Evolutionary conservation across 331 rosid species (phyloP).

Genomic region (Pyrus hybrid): DNA sequence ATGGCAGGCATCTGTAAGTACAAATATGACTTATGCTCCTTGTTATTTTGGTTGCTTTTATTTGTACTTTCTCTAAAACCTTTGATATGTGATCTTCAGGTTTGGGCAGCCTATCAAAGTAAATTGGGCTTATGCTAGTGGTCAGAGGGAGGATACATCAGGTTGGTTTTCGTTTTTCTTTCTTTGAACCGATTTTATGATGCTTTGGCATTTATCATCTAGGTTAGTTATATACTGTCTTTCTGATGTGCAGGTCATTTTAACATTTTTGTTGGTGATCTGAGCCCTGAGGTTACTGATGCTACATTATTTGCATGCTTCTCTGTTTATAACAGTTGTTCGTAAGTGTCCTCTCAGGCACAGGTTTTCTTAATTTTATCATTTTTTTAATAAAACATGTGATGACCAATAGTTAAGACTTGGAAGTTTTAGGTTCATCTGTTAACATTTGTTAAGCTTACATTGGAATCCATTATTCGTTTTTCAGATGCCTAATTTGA

Average conservation of each 20-base stretch:
- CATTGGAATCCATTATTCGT: not conserved
- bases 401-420: not conserved
- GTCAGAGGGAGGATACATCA: slow-evolving; percentile 99
- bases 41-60: not conserved
- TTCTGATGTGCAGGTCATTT: slow-evolving; percentile 61
- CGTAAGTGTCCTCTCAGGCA: slow-evolving; percentile 57
- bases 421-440: not conserved
- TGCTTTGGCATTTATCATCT: not conserved
- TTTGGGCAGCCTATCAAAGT: slow-evolving; percentile 99
- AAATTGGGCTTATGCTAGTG: slow-evolving; percentile 98
- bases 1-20: slow-evolving; percentile 95
- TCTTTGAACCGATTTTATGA: not conserved
- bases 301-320: slow-evolving; percentile 93
- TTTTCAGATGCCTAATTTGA: not conserved
- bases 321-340: slow-evolving; percentile 87
- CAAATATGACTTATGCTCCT: not conserved
- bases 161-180: slow-evolving; percentile 33
- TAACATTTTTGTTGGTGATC: slow-evolving; percentile 97
- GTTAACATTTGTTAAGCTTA: not conserved
- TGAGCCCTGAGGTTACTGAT: slow-evolving; percentile 98
- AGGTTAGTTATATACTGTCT: slow-evolving; percentile 5
- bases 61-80: slow-evolving; percentile 14
- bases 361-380: not conserved
- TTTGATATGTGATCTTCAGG: slow-evolving; percentile 36
- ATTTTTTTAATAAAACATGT: not conserved